Evolutionary conservation across 2,329 filamentous ascomycete genomes (phyloP), one percentile per base, ranked within the genome.

Genomic region (Xylaria sp.): DNA sequence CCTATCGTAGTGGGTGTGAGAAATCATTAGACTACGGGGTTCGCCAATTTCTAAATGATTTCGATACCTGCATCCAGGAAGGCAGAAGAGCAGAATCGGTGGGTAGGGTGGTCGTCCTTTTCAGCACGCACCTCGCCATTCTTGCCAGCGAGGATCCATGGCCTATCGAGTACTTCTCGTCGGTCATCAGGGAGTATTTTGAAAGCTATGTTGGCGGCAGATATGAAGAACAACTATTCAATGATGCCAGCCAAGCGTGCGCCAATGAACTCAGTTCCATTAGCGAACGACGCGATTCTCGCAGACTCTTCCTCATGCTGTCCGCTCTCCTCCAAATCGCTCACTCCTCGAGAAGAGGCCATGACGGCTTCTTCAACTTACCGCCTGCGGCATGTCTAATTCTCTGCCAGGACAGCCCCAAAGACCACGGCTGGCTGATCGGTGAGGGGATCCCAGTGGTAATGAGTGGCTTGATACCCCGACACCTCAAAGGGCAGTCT

Each of bases 191-290:
- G 0, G 62, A 65, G 13, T 65, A 39, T 18, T 51, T 18, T 4
- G 62, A 65, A 52, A 36, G 62, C 1, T 65, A 59, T 20, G 52
- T 65, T 33, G 62, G 62, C 31, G 43, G 62, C 62, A 52, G 33
- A 15, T 18, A 59, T 52, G 62, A 65, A 41, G 7, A 18, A 0
- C 10, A 59, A 41, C 2, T 65, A 15, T 59, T 65, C 55, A 58
- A 20, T 15, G 54, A 65, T 39, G 39, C 2, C 1, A 63, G 20
- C 8, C 51, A 56, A 25, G 51, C 25, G 0, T 63, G 12, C 25
- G 61, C 61, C 41, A 39, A 39, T 13, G 51, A 63, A 18, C 41
- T 63, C 2, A 12, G 1, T 4, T 3, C 10, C 41, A 57, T 57
- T 20, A 63, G 52, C 41, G 41, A 63, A 56, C n/a, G 0, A 18